These are phyloP conservation scores for Rhodamnia argentea DNA, from an alignment of 345 rosid species.

Conservation along the genomic window DNA sequence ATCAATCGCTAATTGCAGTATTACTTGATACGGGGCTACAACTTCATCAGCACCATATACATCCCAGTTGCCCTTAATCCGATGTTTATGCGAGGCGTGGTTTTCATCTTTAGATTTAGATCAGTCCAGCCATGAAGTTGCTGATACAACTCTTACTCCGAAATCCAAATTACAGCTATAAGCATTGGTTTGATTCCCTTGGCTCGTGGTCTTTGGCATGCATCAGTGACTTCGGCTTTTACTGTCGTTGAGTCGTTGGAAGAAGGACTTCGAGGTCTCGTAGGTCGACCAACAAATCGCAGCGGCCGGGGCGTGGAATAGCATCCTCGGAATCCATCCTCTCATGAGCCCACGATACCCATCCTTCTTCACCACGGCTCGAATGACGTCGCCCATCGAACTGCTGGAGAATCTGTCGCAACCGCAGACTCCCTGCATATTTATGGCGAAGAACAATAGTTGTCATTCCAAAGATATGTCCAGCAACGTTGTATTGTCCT, in stretches of 20 bases:
- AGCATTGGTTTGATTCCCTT: background rate
- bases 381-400: conserved; percentile 61
- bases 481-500: background rate
- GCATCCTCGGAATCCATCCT: conserved; percentile 97
- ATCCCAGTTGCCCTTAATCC: background rate
- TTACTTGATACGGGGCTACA: background rate
- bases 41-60: background rate
- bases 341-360: conserved; percentile 85
- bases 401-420: conserved; percentile 72
- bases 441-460: background rate
- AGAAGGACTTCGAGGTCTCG: conserved; percentile 67
- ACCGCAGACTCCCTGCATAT: conserved; percentile 86
- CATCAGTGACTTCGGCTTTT: background rate
- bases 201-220: background rate
- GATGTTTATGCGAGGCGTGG: background rate
- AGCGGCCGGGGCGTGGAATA: conserved; percentile 98
- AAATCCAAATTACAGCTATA: background rate
- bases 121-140: background rate
- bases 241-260: conserved; percentile 34
- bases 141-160: background rate
- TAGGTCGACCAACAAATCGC: conserved; percentile 97
- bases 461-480: background rate
- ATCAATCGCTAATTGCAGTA: background rate
- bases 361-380: conserved; percentile 57
- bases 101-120: background rate